Conservation (phyloP, 1,284 basidiomycete genomes). For the Sanguinoderma infundibulare region DNA sequence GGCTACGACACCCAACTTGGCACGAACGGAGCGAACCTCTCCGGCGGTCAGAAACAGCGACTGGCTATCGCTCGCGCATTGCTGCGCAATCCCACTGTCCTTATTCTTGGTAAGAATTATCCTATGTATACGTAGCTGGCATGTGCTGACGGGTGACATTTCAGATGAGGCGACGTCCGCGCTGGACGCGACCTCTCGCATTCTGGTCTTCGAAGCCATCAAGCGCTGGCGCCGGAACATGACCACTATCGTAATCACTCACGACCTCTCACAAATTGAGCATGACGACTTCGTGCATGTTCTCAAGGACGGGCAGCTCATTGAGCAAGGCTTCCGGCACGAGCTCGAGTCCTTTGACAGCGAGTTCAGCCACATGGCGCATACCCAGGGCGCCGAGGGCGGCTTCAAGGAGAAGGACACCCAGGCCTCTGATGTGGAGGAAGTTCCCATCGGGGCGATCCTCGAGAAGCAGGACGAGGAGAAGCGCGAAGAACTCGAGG, state of each 20-base stretch:
- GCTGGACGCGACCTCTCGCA: conserved; percentile 86
- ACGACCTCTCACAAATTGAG: conserved; percentile 88
- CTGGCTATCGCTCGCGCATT: conserved; percentile 90
- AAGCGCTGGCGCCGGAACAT: conserved; percentile 81
- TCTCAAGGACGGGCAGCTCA: conserved; percentile 81
- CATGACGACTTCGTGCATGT: conserved; percentile 90
- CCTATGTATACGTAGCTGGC: not conserved
- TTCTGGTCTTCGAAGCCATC: conserved; percentile 90
- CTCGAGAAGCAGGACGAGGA: conserved; percentile 45
- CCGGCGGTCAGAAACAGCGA: conserved; percentile 94
- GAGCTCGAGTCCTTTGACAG: conserved; percentile 70
- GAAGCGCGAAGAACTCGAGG: conserved; percentile 36
- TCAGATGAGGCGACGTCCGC: conserved; percentile 97
- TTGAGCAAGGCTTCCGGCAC: conserved; percentile 85
- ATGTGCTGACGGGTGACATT: not conserved
- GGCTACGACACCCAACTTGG: conserved; percentile 90
- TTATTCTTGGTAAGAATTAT: conserved; percentile 83
- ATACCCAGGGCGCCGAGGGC: conserved; percentile 50
- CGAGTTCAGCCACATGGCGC: conserved; percentile 63
- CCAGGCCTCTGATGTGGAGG: conserved; percentile 34
- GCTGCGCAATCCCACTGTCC: conserved; percentile 85
- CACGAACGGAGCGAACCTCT: conserved; percentile 76
- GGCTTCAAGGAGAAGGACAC: conserved; percentile 48
- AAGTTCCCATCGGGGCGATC: conserved; percentile 42
- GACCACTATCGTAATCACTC: conserved; percentile 96